phyloP scores from a whole-genome alignment of 495 filamentous ascomycete genomes.

The Penicillium mononematosum region DNA sequence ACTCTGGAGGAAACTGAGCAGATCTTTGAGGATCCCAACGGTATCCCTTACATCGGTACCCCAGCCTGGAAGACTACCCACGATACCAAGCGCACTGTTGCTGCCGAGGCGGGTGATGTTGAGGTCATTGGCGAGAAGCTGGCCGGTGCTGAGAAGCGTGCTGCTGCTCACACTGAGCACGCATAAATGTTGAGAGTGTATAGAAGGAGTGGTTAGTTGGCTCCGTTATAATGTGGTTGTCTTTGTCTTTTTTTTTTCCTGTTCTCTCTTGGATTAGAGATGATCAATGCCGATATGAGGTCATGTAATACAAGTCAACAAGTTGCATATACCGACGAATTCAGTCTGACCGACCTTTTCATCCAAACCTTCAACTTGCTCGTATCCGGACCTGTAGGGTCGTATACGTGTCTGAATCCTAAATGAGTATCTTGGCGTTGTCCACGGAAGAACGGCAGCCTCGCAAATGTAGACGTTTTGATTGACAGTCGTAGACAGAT shows the following conservation, averaged over 20 bases:
- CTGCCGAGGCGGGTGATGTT: slow-evolving; percentile 28
- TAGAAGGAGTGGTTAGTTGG: background rate
- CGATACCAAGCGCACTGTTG: slow-evolving; percentile 27
- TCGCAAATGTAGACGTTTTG: background rate
- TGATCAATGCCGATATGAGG: slow-evolving; percentile 3
- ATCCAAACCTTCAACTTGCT: background rate
- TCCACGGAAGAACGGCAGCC: background rate
- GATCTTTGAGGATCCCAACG: slow-evolving; percentile 64
- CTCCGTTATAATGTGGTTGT: background rate
- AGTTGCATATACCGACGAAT: background rate
- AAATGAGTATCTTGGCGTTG: background rate
- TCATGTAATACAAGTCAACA: slow-evolving; percentile 8
- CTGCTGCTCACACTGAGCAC: slow-evolving; percentile 19
- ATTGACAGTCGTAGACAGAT: background rate
- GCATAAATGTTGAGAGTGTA: background rate
- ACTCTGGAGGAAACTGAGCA: slow-evolving; percentile 73
- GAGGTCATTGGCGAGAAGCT: slow-evolving; percentile 27
- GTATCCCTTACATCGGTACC: slow-evolving; percentile 62
- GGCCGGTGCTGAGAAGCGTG: slow-evolving; percentile 21
- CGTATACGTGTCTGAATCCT: background rate
- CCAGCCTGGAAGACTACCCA: slow-evolving; percentile 65
- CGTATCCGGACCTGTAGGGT: background rate
- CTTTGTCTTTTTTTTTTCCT: background rate
- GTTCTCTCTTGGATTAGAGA: background rate
- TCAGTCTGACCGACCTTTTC: background rate